Base-by-base conservation (phyloP, 2,329 filamentous ascomycete genomes). In the Colletotrichum sp. region DNA sequence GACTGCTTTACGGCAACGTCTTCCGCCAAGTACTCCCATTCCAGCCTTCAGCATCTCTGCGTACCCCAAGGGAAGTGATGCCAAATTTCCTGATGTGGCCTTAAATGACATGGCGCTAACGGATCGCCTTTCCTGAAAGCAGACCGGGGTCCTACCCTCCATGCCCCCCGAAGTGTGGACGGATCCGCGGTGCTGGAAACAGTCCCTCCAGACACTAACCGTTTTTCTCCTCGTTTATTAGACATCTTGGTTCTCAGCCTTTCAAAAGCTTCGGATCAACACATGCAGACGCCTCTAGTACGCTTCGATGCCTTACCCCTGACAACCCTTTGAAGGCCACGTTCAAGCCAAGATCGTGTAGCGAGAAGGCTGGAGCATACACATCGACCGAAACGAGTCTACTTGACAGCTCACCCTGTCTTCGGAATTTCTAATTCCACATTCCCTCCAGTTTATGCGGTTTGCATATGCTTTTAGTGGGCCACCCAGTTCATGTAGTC, bases 101-200 rank as follows among this genome's bases (percentile, higher is more conserved):
- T 24, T 26, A 30, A 16, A 30, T 24, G 26, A n/a, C 26, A 24
- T 58, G 63, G 69, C 69, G 43, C 73, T 73, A 65, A 60, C 73
- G 73, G 73, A 58, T 64, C 32, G 48, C 28, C 69, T 72, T 75
- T 65, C 73, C 73, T 66, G 32, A 57, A 72, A 30, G 43, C 15
- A 64, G 73, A 65, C 69, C 69, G 69, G 64, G 73, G 64, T 65
- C 8, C 21, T 61, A 58, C 73, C 69, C 57, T 68, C 69, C 70
- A 68, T 66, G 43, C 13, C 32, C 26, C 73, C 70, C 9, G 30
- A 65, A 64, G 21, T 58, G 43, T 73, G 43, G 57, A 21, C 34
- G 57, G 70, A 75, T 68, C 69, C 70, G 70, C 64, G 48, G 57
- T 65, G 63, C 34, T 75, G 64, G 73, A 67, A 64, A 26, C 24